These are phyloP conservation scores for Suillus brevipes DNA, from an alignment of 768 basidiomycete genomes.

Conservation along the genomic window DNA sequence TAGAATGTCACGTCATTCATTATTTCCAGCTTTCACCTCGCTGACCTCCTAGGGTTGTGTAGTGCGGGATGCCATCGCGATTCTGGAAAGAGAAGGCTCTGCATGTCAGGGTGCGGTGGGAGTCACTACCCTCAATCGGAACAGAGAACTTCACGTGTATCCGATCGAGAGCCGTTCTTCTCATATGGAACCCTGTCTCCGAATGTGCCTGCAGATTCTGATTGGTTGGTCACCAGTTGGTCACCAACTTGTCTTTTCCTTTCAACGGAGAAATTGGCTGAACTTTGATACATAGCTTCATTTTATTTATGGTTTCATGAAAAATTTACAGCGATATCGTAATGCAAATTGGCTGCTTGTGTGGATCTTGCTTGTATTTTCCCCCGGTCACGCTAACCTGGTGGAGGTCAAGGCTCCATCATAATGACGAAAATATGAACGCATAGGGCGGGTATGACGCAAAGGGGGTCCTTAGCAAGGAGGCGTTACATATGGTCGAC, in stretches of 20 bases:
- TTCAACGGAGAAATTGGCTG: neutral
- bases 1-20: neutral
- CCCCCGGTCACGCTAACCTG: neutral
- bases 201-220: neutral
- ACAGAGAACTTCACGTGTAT: neutral
- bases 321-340: neutral
- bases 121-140: neutral
- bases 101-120: neutral
- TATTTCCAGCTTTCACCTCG: neutral
- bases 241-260: neutral
- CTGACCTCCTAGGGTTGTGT: neutral
- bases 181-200: neutral
- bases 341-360: neutral
- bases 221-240: neutral
- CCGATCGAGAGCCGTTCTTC: neutral
- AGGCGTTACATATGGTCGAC: neutral
- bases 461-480: neutral
- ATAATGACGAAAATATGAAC: neutral
- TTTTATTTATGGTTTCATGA: neutral
- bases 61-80: neutral
- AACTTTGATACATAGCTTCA: slow-evolving; percentile 1
- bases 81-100: neutral
- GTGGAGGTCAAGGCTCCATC: neutral
- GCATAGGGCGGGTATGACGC: neutral
- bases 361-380: too few relatives aligned